Evolutionary conservation across 345 rosid species (phyloP), one percentile per base, ranked within the genome.

Genomic region (Rubroshorea leprosula): DNA sequence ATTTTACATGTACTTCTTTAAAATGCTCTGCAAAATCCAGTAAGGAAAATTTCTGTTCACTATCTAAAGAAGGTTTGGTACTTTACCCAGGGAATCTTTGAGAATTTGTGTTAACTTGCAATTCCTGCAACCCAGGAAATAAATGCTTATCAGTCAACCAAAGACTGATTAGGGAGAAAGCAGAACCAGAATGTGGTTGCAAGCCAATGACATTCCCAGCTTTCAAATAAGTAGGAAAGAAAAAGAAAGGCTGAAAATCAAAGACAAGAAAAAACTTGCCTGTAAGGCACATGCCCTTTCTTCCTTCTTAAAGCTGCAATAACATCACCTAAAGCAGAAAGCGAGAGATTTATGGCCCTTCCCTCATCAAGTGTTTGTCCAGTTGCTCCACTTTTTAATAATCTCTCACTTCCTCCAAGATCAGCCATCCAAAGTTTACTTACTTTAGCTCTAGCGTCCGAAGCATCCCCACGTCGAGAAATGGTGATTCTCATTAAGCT

Each of bases 401-500:
- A 68, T 48, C 98, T 68, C 71, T 92, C 95, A 17, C 96, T 89
- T n/a, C 98, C 98, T 67, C 95, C 96, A 2, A 92, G 96, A 80
- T 92, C 98, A 45, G 86, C 85, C 96, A 92, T 78, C 98, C 98
- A 89, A 57, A 92, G 73, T 72, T 89, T 89, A 87, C 95, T 89
- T 49, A 74, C 80, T 74, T 84, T 82, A 51, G 72, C 58, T 76
- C 68, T 83, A 24, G 78, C 80, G 50, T 82, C 81, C 71, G 51
- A 60, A 57, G 49, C 73, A 60, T 88, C 80, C 64, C 78, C 83
- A 63, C 48, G 70, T 44, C 82, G 84, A 66, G 67, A 73, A 68
- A 92, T 75, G 60, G 84, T 64, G 78, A 92, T 85, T 86, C 90
- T 81, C 56, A 69, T 83, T 72, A 89, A 92, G 84, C 96, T 92